Evolutionary conservation across 2,329 filamentous ascomycete species (phyloP).

Genomic region (Didymella segeticola): DNA sequence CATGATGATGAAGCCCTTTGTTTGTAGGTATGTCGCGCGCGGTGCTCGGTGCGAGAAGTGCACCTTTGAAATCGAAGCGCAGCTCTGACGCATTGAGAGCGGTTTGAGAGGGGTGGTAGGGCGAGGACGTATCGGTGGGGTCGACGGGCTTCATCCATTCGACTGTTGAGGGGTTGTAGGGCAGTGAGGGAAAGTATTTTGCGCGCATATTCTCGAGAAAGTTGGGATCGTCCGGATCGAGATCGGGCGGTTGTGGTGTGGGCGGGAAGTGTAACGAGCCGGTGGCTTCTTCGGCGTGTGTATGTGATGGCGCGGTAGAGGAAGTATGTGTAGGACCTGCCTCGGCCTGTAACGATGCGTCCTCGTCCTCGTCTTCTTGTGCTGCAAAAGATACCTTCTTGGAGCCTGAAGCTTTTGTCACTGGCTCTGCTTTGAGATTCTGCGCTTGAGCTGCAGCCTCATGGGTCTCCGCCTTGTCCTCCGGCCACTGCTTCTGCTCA

Average conservation of each 20-base stretch:
- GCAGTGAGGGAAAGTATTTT: slow-evolving; percentile 91
- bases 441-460: not conserved
- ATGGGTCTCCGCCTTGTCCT: slow-evolving; percentile 3
- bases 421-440: not conserved
- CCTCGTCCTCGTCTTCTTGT: slow-evolving; percentile 10
- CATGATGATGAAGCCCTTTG: slow-evolving; percentile 90
- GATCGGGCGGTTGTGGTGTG: slow-evolving; percentile 65
- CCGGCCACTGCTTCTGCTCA: slow-evolving; percentile 19
- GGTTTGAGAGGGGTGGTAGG: slow-evolving; percentile 80
- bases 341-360: not conserved
- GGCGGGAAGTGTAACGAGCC: slow-evolving; percentile 66
- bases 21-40: slow-evolving; percentile 77
- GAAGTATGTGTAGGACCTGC: not conserved
- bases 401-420: slow-evolving; percentile 8
- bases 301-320: slow-evolving; percentile 61
- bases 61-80: slow-evolving; percentile 87
- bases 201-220: slow-evolving; percentile 85
- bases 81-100: slow-evolving; percentile 77
- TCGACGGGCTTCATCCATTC: slow-evolving; percentile 78
- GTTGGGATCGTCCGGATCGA: slow-evolving; percentile 81
- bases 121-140: slow-evolving; percentile 68
- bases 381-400: slow-evolving; percentile 48
- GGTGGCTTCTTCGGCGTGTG: slow-evolving; percentile 67
- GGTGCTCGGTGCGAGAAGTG: slow-evolving; percentile 76
- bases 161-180: slow-evolving; percentile 86